Conservation (phyloP, 1,284 basidiomycete genomes). For the Malassezia furfur region DNA sequence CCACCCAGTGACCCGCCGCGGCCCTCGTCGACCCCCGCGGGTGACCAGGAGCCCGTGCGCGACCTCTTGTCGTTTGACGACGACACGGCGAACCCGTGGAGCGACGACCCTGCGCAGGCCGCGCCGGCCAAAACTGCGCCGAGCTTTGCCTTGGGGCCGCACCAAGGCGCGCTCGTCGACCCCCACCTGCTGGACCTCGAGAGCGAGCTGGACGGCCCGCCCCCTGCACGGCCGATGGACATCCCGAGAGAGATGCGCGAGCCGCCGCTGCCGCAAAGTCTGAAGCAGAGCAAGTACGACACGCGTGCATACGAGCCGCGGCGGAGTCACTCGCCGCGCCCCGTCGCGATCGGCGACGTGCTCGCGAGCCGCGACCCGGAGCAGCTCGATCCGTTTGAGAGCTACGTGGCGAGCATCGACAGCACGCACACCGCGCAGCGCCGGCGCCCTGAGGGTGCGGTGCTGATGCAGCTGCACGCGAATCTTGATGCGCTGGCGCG, state of each 20-base stretch:
- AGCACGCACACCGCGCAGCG: not conserved
- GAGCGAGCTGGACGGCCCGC: not conserved
- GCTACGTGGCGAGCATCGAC: not conserved
- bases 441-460: not conserved
- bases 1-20: not conserved
- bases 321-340: not conserved
- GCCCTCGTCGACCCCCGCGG: not conserved
- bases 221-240: constrained; percentile 11
- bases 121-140: not conserved
- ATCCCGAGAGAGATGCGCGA: constrained; percentile 6
- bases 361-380: constrained; percentile 4
- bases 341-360: constrained; percentile 1
- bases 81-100: not conserved
- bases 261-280: constrained; percentile 1
- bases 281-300: constrained; percentile 3
- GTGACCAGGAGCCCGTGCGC: not conserved
- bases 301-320: not conserved
- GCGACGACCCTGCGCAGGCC: not conserved
- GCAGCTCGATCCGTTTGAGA: constrained; percentile 6
- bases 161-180: not conserved
- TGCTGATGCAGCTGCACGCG: constrained; percentile 14
- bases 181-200: not conserved
- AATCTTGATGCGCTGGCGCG: constrained; percentile 8
- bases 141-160: not conserved
- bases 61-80: not conserved